Evolutionary conservation across 108 stramenopile genomes (phyloP).

Genomic region (Cyclotella distinguenda): DNA sequence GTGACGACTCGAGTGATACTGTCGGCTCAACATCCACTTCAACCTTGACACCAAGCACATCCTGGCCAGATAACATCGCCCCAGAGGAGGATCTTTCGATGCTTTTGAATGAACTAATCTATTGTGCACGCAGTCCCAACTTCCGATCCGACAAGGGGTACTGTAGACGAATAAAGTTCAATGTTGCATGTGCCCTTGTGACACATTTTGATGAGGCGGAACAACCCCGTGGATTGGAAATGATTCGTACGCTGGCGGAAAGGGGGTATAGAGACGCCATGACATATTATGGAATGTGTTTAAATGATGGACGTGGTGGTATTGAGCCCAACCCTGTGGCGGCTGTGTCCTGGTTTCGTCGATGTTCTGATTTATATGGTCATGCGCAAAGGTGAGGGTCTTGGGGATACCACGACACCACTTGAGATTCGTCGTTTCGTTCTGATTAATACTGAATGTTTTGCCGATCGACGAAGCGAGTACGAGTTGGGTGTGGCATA

Average conservation of each 20-base stretch:
- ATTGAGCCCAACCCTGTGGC: conserved; percentile 47
- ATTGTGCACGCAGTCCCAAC: conserved; percentile 39
- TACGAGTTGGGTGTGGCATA: conserved; percentile 62
- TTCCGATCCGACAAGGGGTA: conserved; percentile 23
- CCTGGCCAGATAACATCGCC: conserved; percentile 34
- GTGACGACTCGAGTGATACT: not conserved
- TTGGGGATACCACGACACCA: too few species aligned
- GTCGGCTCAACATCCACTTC: conserved; percentile 14
- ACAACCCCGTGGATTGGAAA: conserved; percentile 36
- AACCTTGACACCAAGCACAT: conserved; percentile 31
- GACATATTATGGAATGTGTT: conserved; percentile 33
- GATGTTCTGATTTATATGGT: conserved; percentile 25
- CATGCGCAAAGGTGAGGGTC: conserved; percentile 51
- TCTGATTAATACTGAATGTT: too few species aligned
- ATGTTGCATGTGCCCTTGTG: conserved; percentile 28
- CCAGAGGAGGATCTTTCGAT: conserved; percentile 16
- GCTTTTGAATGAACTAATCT: conserved; percentile 28
- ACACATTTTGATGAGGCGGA: conserved; percentile 19
- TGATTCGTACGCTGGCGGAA: conserved; percentile 25
- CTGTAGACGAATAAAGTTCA: conserved; percentile 18
- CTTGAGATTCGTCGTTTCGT: too few species aligned
- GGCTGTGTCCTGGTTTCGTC: conserved; percentile 52
- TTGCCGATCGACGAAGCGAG: too few species aligned
- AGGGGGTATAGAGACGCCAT: conserved; percentile 8
- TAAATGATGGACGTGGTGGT: conserved; percentile 55